phyloP scores from a whole-genome alignment of 257 asterid genomes.

The Ocimum tenuiflorum region DNA sequence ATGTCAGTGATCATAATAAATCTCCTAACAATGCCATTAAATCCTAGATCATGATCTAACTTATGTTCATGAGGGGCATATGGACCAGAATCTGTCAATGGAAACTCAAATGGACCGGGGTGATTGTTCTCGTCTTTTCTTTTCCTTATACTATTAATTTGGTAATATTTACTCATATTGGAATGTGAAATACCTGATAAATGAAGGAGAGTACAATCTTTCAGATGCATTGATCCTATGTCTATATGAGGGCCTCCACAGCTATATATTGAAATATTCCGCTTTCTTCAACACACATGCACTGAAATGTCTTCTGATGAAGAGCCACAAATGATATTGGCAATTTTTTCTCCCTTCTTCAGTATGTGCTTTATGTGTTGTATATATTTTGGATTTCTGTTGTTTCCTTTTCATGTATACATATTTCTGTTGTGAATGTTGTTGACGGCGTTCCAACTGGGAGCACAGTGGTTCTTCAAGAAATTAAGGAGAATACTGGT shows the following conservation, averaged over 20 bases:
- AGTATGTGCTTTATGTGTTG: background rate
- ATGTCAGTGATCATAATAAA: constrained; percentile 34
- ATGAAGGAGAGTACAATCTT: constrained; percentile 10
- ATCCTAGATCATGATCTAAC: constrained; percentile 25
- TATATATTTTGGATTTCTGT: background rate
- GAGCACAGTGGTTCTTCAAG: background rate
- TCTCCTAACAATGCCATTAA: constrained; percentile 28
- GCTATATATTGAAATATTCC: background rate
- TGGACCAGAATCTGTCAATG: background rate
- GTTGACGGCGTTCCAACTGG: too few species aligned
- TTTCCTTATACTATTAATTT: background rate
- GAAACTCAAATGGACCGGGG: background rate
- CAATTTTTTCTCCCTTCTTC: background rate
- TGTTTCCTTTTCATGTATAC: background rate
- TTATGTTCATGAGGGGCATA: constrained; percentile 6
- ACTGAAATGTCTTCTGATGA: background rate
- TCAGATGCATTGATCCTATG: background rate
- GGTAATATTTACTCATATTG: background rate
- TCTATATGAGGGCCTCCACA: background rate
- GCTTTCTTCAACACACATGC: background rate
- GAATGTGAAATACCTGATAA: background rate
- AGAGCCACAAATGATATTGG: background rate
- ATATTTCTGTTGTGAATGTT: too few species aligned
- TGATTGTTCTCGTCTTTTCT: background rate
- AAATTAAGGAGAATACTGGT: background rate